Evolutionary conservation across 2,329 filamentous ascomycete genomes (phyloP).

Genomic region (Iodosphaeria phyllophila): DNA sequence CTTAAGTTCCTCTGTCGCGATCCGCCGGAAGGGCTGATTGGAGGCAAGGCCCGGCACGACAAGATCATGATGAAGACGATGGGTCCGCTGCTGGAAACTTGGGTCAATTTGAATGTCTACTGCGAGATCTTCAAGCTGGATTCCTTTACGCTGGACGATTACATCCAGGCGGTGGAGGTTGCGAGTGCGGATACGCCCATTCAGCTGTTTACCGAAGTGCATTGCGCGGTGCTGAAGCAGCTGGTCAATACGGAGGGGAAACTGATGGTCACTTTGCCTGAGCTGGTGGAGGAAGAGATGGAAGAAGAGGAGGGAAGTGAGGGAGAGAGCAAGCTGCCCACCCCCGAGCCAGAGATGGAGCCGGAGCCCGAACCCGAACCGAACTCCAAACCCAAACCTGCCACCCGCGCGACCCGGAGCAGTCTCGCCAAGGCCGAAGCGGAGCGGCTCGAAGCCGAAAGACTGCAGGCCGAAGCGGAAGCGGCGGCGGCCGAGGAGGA

Average conservation of each 20-base stretch:
- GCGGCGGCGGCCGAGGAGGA: constrained; percentile 2
- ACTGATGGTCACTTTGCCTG: constrained; percentile 60
- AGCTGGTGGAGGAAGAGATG: constrained; percentile 53
- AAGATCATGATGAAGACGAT: constrained; percentile 69
- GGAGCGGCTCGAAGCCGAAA: constrained; percentile 43
- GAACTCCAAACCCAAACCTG: constrained; percentile 43
- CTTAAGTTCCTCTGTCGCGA: constrained; percentile 62
- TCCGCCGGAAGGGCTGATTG: constrained; percentile 29
- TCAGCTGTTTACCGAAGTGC: constrained; percentile 74
- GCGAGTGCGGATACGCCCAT: constrained; percentile 57
- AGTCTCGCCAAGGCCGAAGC: constrained; percentile 70
- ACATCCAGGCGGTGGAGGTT: constrained; percentile 69
- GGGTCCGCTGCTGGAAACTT: constrained; percentile 73
- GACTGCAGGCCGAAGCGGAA: constrained; percentile 1
- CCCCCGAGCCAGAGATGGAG: too few relatives aligned
- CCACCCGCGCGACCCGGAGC: constrained; percentile 61
- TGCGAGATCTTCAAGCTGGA: constrained; percentile 87
- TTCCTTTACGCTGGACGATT: constrained; percentile 96
- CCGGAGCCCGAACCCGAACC: constrained; percentile 51
- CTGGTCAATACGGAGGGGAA: constrained; percentile 68
- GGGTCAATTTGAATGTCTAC: constrained; percentile 97
- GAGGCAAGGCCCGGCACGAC: constrained; percentile 26
- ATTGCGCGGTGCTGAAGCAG: constrained; percentile 79
- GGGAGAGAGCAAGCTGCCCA: too few relatives aligned
- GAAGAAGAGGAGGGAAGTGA: constrained; percentile 37